Evolutionary conservation across 306 rosid species (phyloP).

Genomic region (Psophocarpus tetragonolobus): DNA sequence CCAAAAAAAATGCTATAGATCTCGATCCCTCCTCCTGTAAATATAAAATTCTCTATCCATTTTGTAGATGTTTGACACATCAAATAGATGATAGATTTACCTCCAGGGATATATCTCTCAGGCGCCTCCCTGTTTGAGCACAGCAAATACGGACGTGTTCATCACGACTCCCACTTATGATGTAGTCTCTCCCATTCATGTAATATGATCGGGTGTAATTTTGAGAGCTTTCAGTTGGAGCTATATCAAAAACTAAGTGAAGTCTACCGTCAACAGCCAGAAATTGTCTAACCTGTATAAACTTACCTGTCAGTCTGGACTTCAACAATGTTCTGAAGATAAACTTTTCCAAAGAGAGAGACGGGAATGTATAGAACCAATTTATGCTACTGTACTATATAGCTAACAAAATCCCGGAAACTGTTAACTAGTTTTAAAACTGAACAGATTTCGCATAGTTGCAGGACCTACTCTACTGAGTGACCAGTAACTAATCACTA

Average conservation of each 20-base stretch:
- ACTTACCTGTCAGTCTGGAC: constrained; percentile 32
- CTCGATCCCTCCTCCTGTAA: neutral
- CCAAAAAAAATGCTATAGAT: neutral
- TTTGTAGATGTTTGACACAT: neutral
- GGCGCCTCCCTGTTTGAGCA: constrained; percentile 84
- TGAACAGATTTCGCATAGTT: constrained; percentile 7
- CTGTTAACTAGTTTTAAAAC: neutral
- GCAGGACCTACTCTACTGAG: constrained; percentile 15
- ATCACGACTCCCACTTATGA: constrained; percentile 87
- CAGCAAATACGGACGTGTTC: constrained; percentile 84
- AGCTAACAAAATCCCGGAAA: neutral
- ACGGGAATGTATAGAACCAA: neutral
- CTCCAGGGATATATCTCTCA: constrained; percentile 80
- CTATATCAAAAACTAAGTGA: constrained; percentile 70
- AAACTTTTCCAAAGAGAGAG: constrained; percentile 13
- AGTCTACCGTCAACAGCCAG: constrained; percentile 86
- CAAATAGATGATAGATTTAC: constrained; percentile 43
- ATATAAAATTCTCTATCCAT: neutral
- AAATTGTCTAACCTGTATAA: constrained; percentile 73
- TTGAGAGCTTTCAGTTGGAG: constrained; percentile 71
- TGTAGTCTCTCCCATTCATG: constrained; percentile 87
- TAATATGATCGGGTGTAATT: constrained; percentile 86
- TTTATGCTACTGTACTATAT: neutral
- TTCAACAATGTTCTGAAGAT: neutral
- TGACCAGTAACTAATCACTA: constrained; percentile 3